phyloP scores from a whole-genome alignment of 2,329 filamentous ascomycete genomes.

The Chrysoporthe cubensis region DNA sequence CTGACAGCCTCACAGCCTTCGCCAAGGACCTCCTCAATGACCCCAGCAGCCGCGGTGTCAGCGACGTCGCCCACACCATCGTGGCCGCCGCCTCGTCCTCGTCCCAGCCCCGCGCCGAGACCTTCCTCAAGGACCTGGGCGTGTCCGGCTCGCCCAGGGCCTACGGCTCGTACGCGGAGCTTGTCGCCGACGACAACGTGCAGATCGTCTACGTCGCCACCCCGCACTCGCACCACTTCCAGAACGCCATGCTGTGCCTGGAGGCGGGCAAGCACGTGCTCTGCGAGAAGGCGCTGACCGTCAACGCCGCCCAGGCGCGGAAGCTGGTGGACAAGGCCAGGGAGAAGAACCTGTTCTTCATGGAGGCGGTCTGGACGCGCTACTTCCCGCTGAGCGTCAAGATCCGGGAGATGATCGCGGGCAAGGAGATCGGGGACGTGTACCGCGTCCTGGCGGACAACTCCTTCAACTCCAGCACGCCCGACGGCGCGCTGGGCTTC shows the following conservation, averaged over 20 bases:
- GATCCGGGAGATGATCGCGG: conserved; percentile 65
- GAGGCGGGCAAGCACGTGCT: conserved; percentile 85
- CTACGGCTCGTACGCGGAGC: conserved; percentile 81
- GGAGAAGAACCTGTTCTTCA: conserved; percentile 74
- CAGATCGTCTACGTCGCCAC: conserved; percentile 90
- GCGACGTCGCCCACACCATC: conserved; percentile 76
- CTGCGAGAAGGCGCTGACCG: conserved; percentile 89
- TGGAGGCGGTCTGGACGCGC: conserved; percentile 90
- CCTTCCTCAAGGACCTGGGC: conserved; percentile 73
- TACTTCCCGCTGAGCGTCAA: conserved; percentile 85
- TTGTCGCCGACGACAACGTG: conserved; percentile 77
- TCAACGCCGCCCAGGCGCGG: conserved; percentile 77
- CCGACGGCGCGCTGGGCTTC: conserved; percentile 61
- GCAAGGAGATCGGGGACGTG: conserved; percentile 61
- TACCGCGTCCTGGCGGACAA: conserved; percentile 64
- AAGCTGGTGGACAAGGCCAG: conserved; percentile 73
- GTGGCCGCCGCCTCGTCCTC: conserved; percentile 81
- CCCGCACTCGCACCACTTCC: conserved; percentile 91
- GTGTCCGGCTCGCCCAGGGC: conserved; percentile 70
- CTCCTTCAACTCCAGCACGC: conserved; percentile 61
- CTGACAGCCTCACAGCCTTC: conserved; percentile 53
- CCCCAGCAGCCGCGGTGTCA: conserved; percentile 68
- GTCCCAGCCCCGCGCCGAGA: conserved; percentile 68
- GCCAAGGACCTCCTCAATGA: conserved; percentile 78
- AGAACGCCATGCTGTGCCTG: conserved; percentile 84